phyloP scores from a whole-genome alignment of 495 filamentous ascomycete species.

The Xylaria scruposa region DNA sequence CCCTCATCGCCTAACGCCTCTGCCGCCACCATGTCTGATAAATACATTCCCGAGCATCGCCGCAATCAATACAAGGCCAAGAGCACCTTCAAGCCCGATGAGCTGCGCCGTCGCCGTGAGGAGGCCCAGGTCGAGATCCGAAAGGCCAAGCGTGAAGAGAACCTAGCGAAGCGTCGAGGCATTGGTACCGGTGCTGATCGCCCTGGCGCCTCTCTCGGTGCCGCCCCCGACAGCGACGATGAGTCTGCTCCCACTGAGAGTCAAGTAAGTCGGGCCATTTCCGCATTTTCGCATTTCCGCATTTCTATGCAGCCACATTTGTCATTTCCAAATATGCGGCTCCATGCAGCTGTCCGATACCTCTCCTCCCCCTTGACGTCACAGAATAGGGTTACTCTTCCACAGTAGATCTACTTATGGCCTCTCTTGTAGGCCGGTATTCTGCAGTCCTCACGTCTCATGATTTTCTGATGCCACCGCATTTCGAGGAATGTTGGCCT shows the following conservation, averaged over 20 bases:
- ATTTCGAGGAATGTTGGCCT: background rate
- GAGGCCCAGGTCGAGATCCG: slow-evolving; percentile 99
- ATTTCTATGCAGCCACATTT: background rate
- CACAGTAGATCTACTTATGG: background rate
- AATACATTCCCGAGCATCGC: slow-evolving; percentile 99
- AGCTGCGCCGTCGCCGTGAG: slow-evolving; percentile 97
- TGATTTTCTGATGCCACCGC: background rate
- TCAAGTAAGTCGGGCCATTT: slow-evolving; percentile 73
- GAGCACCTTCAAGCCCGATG: slow-evolving; percentile 97
- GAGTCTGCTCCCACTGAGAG: slow-evolving; percentile 91
- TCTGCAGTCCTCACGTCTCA: background rate
- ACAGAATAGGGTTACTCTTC: background rate
- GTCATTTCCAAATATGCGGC: background rate
- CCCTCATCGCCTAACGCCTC: slow-evolving; percentile 34
- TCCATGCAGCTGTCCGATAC: background rate
- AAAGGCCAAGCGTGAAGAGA: slow-evolving; percentile 97
- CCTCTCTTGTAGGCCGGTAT: background rate
- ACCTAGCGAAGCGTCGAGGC: slow-evolving; percentile 95
- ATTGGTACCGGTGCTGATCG: slow-evolving; percentile 80
- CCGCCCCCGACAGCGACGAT: slow-evolving; percentile 95
- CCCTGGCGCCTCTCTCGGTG: slow-evolving; percentile 84
- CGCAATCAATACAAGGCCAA: slow-evolving; percentile 99
- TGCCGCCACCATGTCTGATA: slow-evolving; percentile 83
- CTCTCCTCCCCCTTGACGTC: background rate
- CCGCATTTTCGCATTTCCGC: slow-evolving; percentile 20